phyloP scores from a whole-genome alignment of 768 basidiomycete species.

The Boletus patriciae region DNA sequence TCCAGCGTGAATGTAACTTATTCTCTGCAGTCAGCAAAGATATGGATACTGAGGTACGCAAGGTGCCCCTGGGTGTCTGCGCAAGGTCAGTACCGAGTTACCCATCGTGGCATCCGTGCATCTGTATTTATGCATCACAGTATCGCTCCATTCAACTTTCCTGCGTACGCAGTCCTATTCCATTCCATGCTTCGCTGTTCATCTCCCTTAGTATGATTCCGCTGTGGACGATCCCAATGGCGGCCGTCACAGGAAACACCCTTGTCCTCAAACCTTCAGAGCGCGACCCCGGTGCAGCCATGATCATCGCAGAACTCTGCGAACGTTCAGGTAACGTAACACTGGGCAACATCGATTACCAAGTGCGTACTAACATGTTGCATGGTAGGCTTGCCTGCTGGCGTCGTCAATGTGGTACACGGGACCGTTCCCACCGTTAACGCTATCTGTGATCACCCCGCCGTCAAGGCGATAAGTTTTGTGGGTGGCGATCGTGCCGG shows the following conservation, averaged over 20 bases:
- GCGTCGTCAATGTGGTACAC: constrained; percentile 91
- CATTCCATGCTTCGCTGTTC: neutral
- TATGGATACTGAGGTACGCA: constrained; percentile 92
- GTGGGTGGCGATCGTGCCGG: constrained; percentile 94
- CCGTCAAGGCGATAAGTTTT: constrained; percentile 93
- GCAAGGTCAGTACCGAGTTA: constrained; percentile 45
- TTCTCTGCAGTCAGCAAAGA: constrained; percentile 73
- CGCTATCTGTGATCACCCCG: constrained; percentile 87
- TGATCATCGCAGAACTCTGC: constrained; percentile 96
- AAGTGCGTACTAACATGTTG: neutral
- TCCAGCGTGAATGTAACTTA: constrained; percentile 16
- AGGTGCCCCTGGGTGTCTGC: constrained; percentile 84
- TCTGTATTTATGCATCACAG: constrained; percentile 35
- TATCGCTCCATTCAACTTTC: constrained; percentile 87
- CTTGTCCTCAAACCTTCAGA: constrained; percentile 95
- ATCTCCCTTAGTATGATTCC: constrained; percentile 78
- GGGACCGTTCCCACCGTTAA: constrained; percentile 90
- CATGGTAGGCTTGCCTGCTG: constrained; percentile 66
- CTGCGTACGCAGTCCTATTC: constrained; percentile 55
- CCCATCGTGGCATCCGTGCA: neutral
- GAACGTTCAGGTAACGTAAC: constrained; percentile 64
- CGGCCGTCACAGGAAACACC: constrained; percentile 88
- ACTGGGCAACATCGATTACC: neutral
- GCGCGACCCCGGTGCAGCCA: constrained; percentile 93
- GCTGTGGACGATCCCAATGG: constrained; percentile 92